Conservation (phyloP, 805 yeast species). For the Candida yuanshanica region DNA sequence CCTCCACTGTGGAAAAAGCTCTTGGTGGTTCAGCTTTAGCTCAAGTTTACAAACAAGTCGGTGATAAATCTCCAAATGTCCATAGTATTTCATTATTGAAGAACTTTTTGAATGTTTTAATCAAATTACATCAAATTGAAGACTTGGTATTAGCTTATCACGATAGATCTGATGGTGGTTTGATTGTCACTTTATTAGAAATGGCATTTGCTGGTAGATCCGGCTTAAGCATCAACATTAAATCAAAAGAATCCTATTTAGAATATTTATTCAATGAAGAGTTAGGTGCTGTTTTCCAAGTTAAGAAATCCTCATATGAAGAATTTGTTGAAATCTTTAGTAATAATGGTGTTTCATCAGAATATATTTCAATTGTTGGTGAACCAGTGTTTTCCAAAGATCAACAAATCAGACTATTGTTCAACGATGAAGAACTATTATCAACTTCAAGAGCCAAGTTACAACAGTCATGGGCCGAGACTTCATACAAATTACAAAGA, state of each 20-base stretch:
- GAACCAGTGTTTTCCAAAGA: slow-evolving; percentile 53
- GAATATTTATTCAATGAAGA: slow-evolving; percentile 83
- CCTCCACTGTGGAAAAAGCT: slow-evolving; percentile 46
- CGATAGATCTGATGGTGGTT: slow-evolving; percentile 96
- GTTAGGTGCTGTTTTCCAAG: slow-evolving; percentile 94
- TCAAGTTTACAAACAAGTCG: slow-evolving; percentile 87
- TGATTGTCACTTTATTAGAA: slow-evolving; percentile 76
- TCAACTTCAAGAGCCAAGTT: slow-evolving; percentile 57
- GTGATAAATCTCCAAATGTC: slow-evolving; percentile 78
- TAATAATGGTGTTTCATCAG: slow-evolving; percentile 52
- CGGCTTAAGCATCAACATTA: slow-evolving; percentile 60
- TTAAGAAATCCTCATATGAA: slow-evolving; percentile 45
- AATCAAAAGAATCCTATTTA: slow-evolving; percentile 33
- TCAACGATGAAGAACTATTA: slow-evolving; percentile 43
- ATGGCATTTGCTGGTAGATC: slow-evolving; percentile 97
- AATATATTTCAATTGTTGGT: slow-evolving; percentile 60
- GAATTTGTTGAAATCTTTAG: slow-evolving; percentile 50
- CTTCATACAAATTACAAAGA: slow-evolving; percentile 85
- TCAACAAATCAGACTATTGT: slow-evolving; percentile 43
- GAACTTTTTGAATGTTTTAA: slow-evolving; percentile 62
- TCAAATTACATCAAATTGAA: slow-evolving; percentile 59
- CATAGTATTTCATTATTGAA: slow-evolving; percentile 60
- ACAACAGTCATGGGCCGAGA: slow-evolving; percentile 80
- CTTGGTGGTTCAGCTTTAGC: slow-evolving; percentile 95
- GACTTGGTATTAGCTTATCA: slow-evolving; percentile 78